phyloP scores from a whole-genome alignment of 108 stramenopile genomes.

The Cyclotella cryptica region DNA sequence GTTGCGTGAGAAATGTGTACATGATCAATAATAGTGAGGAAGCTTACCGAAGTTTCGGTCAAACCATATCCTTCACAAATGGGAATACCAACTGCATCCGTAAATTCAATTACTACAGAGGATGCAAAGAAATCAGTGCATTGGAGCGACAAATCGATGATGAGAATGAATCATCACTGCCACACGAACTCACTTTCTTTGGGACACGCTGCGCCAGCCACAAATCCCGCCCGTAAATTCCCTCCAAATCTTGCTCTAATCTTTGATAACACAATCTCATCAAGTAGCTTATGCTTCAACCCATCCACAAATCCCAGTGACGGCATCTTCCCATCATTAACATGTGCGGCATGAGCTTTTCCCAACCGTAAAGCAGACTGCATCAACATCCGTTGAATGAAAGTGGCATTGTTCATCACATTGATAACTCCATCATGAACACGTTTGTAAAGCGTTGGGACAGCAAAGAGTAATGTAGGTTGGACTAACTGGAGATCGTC shows the following conservation, averaged over 20 bases:
- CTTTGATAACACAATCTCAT: conserved; percentile 84
- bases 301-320: conserved; percentile 59
- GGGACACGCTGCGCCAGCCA: conserved; percentile 92
- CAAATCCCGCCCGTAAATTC: conserved; percentile 76
- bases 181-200: conserved; percentile 50
- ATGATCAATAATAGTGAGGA: neutral
- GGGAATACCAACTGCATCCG: conserved; percentile 92
- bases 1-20: neutral
- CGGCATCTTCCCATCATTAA: conserved; percentile 28
- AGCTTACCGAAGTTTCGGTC: conserved; percentile 83
- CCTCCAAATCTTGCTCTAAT: conserved; percentile 94
- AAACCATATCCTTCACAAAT: conserved; percentile 94
- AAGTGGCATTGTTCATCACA: conserved; percentile 71
- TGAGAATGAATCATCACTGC: neutral
- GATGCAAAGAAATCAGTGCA: neutral
- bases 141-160: neutral
- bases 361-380: conserved; percentile 73
- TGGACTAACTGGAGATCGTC: conserved; percentile 82
- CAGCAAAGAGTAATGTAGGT: conserved; percentile 88
- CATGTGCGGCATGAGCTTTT: conserved; percentile 55
- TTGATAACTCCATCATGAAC: conserved; percentile 95
- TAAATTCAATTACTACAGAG: conserved; percentile 75
- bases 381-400: conserved; percentile 74
- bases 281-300: conserved; percentile 62
- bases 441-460: conserved; percentile 94